Evolutionary conservation across 108 stramenopile species (phyloP).

Genomic region (Chaetoceros muelleri): DNA sequence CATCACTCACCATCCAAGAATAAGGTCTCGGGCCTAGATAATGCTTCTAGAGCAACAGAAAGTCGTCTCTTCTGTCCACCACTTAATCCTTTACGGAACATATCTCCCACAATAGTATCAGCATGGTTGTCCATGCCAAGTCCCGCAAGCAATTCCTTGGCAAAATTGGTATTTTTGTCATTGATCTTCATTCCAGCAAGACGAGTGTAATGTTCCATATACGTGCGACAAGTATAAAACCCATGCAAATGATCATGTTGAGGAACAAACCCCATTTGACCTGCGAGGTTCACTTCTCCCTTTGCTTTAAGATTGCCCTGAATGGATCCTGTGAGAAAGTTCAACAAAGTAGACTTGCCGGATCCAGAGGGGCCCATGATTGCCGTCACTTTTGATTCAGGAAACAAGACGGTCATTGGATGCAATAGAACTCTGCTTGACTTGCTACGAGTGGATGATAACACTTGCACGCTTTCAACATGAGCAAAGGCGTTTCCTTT

Average conservation of each 20-base stretch:
- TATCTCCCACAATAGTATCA: conserved; percentile 51
- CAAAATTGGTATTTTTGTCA: conserved; percentile 12
- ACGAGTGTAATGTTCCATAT: conserved; percentile 41
- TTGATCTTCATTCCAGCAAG: conserved; percentile 12
- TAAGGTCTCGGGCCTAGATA: conserved; percentile 30
- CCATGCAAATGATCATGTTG: conserved; percentile 40
- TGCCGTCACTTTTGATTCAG: conserved; percentile 22
- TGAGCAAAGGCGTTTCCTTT: background rate
- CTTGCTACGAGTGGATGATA: background rate
- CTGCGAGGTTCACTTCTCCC: conserved; percentile 39
- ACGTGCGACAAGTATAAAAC: conserved; percentile 41
- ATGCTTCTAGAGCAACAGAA: conserved; percentile 56
- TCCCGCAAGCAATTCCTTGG: conserved; percentile 20
- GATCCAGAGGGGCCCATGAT: conserved; percentile 42
- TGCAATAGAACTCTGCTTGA: background rate
- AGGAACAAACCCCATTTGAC: conserved; percentile 29
- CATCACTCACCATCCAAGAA: conserved; percentile 23
- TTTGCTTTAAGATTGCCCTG: conserved; percentile 17
- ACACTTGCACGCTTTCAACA: background rate
- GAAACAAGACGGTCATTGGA: background rate
- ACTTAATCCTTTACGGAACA: conserved; percentile 53
- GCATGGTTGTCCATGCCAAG: conserved; percentile 43
- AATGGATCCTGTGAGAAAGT: conserved; percentile 26
- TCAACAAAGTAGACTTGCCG: conserved; percentile 43
- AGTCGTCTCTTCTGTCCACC: conserved; percentile 71